Evolutionary conservation across 108 stramenopile species (phyloP), one percentile per base, ranked within the genome.

Genomic region (Stephanodiscus minutulus): DNA sequence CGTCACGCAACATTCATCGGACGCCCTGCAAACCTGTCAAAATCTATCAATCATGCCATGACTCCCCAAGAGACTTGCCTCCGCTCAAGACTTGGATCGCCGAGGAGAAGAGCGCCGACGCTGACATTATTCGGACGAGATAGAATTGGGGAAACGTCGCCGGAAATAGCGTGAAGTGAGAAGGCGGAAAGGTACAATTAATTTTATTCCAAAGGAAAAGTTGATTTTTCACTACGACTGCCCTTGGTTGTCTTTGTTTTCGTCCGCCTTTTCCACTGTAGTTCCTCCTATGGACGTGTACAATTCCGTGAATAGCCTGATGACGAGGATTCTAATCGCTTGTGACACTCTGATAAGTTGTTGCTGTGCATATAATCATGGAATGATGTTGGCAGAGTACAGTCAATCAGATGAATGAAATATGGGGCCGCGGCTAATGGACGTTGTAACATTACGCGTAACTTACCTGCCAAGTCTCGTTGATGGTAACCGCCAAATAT

Each of bases 401-500:
- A 31, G n/a, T n/a, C n/a, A n/a, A n/a, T 18, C 20, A 48, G 33
- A 68, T 55, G 2, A 22, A 41, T 5, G 22, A 13, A 36, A 15
- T 9, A 28, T 29, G 10, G 27, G 25, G 7, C 15, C 46, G 10
- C 10, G 41, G 35, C 18, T 5, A 28, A 28, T 24, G 1, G 11
- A 46, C 11, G 22, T 44, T 43, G 3, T 12, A 33, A 1, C 0
- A 47, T 6, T 50, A 44, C 1, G 22, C 9, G 27, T 66, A 35
- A 43, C 75, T 65, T 22, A 61, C 79, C 70, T 76, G 55, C 78
- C 74, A 80, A 36, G 73, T 89, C 69, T 94, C 93, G 52, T 94
- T 82, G 65, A 94, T 94, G 22, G 82, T 87, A 11, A 94, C 85
- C 44, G 87, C 93, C 12, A 87, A 87, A 67, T 89, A 94, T 60